Evolutionary conservation across 2,329 filamentous ascomycete genomes (phyloP), one percentile per base, ranked within the genome.

Genomic region (Phoma herbarum): DNA sequence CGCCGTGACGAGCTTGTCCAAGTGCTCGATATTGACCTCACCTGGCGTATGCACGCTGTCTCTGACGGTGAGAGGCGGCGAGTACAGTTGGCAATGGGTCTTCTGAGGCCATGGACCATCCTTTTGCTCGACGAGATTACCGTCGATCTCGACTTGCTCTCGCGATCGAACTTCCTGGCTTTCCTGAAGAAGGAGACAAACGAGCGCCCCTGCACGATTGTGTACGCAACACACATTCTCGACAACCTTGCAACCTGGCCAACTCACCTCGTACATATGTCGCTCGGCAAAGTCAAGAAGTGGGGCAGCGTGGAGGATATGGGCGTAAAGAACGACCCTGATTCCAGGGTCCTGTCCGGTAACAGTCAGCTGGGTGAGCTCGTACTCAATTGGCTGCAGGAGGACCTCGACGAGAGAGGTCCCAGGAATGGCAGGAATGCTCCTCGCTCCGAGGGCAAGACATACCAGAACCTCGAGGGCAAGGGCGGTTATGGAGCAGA

Each of bases 181-280:
- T 99, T 94, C 82, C 79, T 99, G 72, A 93, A 93, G 79, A 83
- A 83, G 59, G 95, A 99, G 86, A 97, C 94, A 0, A 90, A 94
- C 79, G 82, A 75, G 8, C 84, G 94, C 52, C 84, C 87, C 37
- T 97, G 93, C 75, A 97, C 95, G 4, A 91, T 99, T 69, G 93
- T 99, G 28, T 99, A 99, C 76, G 95, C 95, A 8, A 99, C 95
- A 14, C 95, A 99, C 78, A 97, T 99, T 64, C 80, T 99, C 67
- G 95, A 99, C 75, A 97, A 98, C 76, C 81, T 99, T 49, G 93
- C 93, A 0, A 88, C 89, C 20, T 99, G 95, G 95, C 95, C 95
- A 7, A 96, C 91, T 1, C 93, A 99, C 79, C 83, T 99, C 35
- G 93, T 96, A 48, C 94, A 98, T 76, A 97, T 99, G 94, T 90